A percentile compares a stretch with the other conserved stretches of the same genome.
phyloP scores from a whole-genome alignment of 2,329 filamentous ascomycete species.

The Cladophialophora psammophila region DNA sequence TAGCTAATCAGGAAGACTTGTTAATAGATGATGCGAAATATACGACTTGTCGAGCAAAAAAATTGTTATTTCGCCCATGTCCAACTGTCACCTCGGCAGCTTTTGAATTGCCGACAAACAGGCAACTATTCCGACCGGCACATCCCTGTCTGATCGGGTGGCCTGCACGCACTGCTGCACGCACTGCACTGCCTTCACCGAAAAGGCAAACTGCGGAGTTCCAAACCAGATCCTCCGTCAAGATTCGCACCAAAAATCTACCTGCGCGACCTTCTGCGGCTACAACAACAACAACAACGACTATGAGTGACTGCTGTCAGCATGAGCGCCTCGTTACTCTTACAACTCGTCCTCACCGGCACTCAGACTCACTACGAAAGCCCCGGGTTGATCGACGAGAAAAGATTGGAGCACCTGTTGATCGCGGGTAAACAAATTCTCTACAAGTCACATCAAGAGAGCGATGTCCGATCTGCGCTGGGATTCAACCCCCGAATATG shows the following conservation, averaged over 20 bases:
- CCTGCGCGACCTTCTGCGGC: neutral
- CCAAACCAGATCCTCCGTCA: neutral
- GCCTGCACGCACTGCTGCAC: neutral
- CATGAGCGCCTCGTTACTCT: constrained; percentile 45
- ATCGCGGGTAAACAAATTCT: constrained; percentile 67
- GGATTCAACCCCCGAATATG: constrained; percentile 65
- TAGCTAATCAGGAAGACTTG: neutral
- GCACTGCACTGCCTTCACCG: neutral
- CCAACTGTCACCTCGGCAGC: neutral
- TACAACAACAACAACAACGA: constrained; percentile 18
- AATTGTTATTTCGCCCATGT: neutral
- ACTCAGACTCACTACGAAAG: constrained; percentile 67
- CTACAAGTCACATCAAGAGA: constrained; percentile 64
- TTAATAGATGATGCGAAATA: constrained; percentile 7
- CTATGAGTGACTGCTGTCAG: constrained; percentile 26
- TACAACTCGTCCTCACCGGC: constrained; percentile 57
- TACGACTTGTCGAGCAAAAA: neutral
- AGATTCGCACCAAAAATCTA: neutral
- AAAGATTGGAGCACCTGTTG: constrained; percentile 64
- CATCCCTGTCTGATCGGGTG: neutral
- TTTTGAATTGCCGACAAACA: neutral
- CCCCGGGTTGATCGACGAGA: constrained; percentile 66
- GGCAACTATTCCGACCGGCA: neutral
- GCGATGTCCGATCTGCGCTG: constrained; percentile 64
- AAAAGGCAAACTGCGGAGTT: constrained; percentile 21